These are phyloP conservation scores for Tetrahymena malaccensis DNA, from an alignment of 73 alveolate species.

Conservation along the genomic window DNA sequence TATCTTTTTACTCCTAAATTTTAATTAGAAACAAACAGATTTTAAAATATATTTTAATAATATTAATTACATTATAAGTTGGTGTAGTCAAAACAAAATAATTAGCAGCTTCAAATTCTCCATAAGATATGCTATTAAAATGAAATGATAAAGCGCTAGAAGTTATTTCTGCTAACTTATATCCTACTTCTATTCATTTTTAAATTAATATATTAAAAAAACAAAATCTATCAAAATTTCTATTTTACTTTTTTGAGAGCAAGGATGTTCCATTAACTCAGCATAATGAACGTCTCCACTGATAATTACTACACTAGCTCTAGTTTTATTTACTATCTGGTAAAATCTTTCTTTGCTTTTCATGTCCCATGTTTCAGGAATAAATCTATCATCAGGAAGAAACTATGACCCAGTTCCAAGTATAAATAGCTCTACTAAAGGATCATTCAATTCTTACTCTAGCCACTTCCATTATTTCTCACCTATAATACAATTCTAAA, in stretches of 20 bases:
- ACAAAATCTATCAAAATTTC: background rate
- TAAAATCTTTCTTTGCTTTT: slow-evolving; percentile 42
- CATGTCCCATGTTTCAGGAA: slow-evolving; percentile 41
- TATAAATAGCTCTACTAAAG: slow-evolving; percentile 21
- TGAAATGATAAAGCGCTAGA: background rate
- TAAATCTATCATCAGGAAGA: slow-evolving; percentile 47
- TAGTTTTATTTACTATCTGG: slow-evolving; percentile 19
- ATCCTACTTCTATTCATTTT: background rate
- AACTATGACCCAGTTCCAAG: slow-evolving; percentile 61
- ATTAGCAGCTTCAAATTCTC: background rate
- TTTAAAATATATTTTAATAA: background rate
- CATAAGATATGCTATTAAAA: background rate
- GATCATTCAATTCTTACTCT: slow-evolving; percentile 24
- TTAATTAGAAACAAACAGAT: too few species aligned
- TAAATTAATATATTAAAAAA: background rate
- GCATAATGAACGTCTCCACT: slow-evolving; percentile 79
- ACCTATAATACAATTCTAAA: slow-evolving; percentile 44
- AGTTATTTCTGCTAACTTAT: background rate
- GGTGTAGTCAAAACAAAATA: background rate
- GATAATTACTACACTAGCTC: slow-evolving; percentile 46
- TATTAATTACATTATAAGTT: background rate
- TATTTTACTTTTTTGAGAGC: slow-evolving; percentile 6
- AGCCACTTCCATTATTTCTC: slow-evolving; percentile 68
- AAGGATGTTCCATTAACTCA: slow-evolving; percentile 38
- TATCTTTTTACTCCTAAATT: background rate